phyloP scores from a whole-genome alignment of 2,329 filamentous ascomycete genomes.

The Aspergillus tubingensis region DNA sequence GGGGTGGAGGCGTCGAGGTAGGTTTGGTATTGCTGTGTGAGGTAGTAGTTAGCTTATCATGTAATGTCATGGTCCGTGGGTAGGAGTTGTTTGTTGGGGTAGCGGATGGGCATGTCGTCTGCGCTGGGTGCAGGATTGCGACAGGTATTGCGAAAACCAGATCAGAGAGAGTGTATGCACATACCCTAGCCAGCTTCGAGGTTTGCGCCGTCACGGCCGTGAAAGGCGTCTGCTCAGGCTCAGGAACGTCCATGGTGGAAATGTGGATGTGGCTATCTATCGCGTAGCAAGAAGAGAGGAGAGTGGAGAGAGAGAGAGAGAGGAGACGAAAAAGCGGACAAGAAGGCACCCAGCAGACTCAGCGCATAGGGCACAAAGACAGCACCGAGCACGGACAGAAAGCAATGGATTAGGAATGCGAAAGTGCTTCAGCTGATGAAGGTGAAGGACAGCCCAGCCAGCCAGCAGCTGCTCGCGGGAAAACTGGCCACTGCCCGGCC shows the following conservation, averaged over 20 bases:
- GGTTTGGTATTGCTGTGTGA: slow-evolving; percentile 79
- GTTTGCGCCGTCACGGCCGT: slow-evolving; percentile 86
- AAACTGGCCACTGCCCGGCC: slow-evolving; percentile 37
- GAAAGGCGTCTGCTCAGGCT: slow-evolving; percentile 90
- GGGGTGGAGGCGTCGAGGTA: slow-evolving; percentile 93
- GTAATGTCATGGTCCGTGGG: background rate
- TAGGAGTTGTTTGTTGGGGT: background rate
- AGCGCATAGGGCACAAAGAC: background rate
- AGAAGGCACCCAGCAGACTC: background rate
- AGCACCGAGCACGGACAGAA: background rate
- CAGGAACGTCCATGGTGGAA: slow-evolving; percentile 74
- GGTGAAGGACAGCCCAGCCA: background rate
- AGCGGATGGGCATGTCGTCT: background rate
- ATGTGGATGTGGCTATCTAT: slow-evolving; percentile 1
- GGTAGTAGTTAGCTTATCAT: too few relatives aligned
- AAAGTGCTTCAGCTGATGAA: slow-evolving; percentile 1
- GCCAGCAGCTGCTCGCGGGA: slow-evolving; percentile 1
- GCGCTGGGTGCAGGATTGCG: background rate
- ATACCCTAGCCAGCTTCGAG: slow-evolving; percentile 46
- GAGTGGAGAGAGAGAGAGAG: background rate
- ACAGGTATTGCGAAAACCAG: background rate
- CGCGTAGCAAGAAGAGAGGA: background rate
- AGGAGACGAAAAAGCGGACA: slow-evolving; percentile 5
- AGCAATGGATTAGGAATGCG: background rate
- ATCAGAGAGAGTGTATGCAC: slow-evolving; percentile 19